These are phyloP conservation scores for Chytridium lagenaria DNA, from an alignment of 371 early-diverging fungal species.

Conservation along the genomic window DNA sequence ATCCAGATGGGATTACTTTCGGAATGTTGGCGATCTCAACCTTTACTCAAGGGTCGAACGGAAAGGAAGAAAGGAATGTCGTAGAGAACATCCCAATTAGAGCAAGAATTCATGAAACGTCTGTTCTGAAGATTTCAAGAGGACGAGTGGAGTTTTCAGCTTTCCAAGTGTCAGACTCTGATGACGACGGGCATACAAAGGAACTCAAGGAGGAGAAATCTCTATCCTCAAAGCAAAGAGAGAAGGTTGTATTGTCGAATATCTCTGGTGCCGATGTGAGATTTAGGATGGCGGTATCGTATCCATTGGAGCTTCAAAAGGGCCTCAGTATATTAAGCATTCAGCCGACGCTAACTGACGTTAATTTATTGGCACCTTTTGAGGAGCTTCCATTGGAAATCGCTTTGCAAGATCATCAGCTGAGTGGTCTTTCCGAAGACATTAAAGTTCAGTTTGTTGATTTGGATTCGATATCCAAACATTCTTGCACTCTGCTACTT, in stretches of 20 bases:
- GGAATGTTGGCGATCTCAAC: constrained; percentile 43
- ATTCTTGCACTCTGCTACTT: constrained; percentile 69
- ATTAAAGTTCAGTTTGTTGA: constrained; percentile 78
- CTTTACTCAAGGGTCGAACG: background rate
- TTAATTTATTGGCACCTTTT: constrained; percentile 66
- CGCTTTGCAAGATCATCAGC: constrained; percentile 65
- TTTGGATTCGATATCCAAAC: constrained; percentile 67
- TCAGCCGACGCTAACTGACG: constrained; percentile 60
- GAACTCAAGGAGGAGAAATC: constrained; percentile 10
- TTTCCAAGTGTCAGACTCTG: constrained; percentile 50
- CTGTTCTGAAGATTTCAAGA: constrained; percentile 70
- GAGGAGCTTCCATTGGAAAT: constrained; percentile 62
- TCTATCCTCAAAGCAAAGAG: constrained; percentile 37
- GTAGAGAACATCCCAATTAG: constrained; percentile 73
- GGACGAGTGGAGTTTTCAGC: constrained; percentile 66
- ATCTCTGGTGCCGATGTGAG: constrained; percentile 67
- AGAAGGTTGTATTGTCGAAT: constrained; percentile 64
- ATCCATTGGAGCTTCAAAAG: constrained; percentile 77
- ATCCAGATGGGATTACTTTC: constrained; percentile 60
- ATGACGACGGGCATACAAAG: constrained; percentile 42
- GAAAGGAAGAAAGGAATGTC: constrained; percentile 48
- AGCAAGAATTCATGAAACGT: constrained; percentile 69
- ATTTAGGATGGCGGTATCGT: constrained; percentile 71
- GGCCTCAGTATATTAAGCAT: constrained; percentile 47
- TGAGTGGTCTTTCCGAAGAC: constrained; percentile 75